Conservation (phyloP, 2,329 filamentous ascomycete genomes). For the Fusarium paranaense region DNA sequence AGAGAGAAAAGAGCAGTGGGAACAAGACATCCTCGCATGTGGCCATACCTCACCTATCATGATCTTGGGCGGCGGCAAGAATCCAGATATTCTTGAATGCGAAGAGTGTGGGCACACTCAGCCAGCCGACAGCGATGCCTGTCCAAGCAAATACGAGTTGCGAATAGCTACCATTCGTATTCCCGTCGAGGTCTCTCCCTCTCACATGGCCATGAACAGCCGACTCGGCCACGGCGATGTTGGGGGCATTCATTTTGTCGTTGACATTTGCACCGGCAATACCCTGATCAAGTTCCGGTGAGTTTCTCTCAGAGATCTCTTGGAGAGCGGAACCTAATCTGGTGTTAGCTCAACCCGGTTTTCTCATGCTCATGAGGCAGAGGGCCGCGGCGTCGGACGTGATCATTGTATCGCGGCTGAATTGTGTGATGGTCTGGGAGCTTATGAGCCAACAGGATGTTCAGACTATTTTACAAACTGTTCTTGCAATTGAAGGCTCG, state of each 20-base stretch:
- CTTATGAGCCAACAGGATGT: conserved; percentile 12
- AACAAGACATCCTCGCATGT: not conserved
- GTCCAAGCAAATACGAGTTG: not conserved
- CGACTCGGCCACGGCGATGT: conserved; percentile 17
- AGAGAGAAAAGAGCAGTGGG: not conserved
- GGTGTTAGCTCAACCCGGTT: conserved; percentile 28
- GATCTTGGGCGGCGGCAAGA: conserved; percentile 7
- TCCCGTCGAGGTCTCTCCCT: conserved; percentile 20
- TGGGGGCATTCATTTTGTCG: conserved; percentile 26
- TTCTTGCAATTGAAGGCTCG: conserved; percentile 13
- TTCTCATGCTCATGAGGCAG: conserved; percentile 23
- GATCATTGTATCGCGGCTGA: not conserved
- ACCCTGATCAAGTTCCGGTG: conserved; percentile 31
- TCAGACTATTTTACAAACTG: conserved; percentile 21
- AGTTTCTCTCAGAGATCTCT: not conserved
- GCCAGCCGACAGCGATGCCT: not conserved
- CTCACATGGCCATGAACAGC: conserved; percentile 24
- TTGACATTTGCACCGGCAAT: conserved; percentile 11
- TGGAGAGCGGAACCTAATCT: not conserved
- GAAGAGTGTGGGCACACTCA: conserved; percentile 13
- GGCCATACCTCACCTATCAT: conserved; percentile 12
- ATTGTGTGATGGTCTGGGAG: not conserved
- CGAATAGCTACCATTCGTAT: conserved; percentile 5
- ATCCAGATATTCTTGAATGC: conserved; percentile 15
- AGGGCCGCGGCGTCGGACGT: conserved; percentile 1